Percentiles rank a stretch among this genome's conserved stretches.
phyloP scores from a whole-genome alignment of 176 grass and related monocot genomes.

The Musa itinerans region DNA sequence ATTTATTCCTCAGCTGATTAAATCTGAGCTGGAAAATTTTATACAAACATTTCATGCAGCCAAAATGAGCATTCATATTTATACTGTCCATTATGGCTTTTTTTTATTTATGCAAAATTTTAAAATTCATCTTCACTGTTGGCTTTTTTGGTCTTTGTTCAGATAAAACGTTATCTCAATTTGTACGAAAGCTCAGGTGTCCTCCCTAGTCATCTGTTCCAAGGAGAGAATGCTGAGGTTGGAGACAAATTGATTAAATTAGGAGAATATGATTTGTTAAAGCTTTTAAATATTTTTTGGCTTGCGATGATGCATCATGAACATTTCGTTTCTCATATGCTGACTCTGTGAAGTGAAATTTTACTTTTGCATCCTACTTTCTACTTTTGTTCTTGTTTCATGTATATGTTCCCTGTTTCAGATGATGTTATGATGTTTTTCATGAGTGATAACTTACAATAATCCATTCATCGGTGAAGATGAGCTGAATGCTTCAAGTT shows the following conservation, averaged over 20 bases:
- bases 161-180: constrained; percentile 75
- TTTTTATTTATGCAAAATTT: neutral
- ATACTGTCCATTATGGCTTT: neutral
- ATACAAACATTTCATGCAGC: neutral
- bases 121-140: neutral
- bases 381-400: neutral
- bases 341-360: neutral
- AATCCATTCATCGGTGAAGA: neutral
- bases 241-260: constrained; percentile 9
- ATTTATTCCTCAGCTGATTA: no score
- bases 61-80: neutral
- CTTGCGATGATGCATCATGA: no score
- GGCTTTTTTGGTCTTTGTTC: constrained; percentile 19
- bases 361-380: neutral
- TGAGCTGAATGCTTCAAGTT: neutral
- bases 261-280: neutral
- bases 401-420: no score
- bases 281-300: neutral
- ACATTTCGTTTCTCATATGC: neutral
- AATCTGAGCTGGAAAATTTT: no score
- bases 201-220: constrained; percentile 74
- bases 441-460: neutral
- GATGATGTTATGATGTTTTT: neutral
- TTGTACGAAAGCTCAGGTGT: constrained; percentile 57
- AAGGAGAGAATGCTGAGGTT: constrained; percentile 61